Percentiles rank a stretch among this genome's conserved stretches.
These are phyloP conservation scores for Rhodotorula diobovata DNA, from an alignment of 768 basidiomycete species.

Conservation along the genomic window DNA sequence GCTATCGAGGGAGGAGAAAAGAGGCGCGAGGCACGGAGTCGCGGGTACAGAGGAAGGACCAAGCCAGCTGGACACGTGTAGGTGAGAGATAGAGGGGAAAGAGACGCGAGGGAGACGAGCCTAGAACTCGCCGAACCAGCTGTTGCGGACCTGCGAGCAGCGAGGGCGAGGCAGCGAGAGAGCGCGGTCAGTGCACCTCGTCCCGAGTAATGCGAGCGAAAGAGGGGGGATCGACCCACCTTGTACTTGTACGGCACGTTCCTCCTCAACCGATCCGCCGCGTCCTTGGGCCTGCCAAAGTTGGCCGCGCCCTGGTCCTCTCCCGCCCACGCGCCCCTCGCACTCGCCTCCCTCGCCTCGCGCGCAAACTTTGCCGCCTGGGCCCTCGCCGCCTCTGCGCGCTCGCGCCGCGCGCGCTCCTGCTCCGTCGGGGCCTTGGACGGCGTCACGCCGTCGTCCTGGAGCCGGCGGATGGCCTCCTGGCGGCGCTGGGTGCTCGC, in stretches of 20 bases:
- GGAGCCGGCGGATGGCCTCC: background rate
- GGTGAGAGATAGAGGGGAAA: background rate
- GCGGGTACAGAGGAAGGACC: no score
- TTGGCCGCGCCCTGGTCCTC: slow-evolving; percentile 6
- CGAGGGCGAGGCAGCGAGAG: no score
- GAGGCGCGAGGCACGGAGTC: no score
- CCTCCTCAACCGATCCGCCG: slow-evolving; percentile 39
- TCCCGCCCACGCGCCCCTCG: slow-evolving; percentile 38
- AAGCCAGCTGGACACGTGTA: background rate
- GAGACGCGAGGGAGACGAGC: background rate
- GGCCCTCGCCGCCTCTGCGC: slow-evolving; percentile 31
- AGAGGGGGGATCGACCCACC: slow-evolving; percentile 2
- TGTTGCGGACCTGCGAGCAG: background rate
- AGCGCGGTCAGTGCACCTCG: background rate
- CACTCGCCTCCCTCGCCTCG: slow-evolving; percentile 34
- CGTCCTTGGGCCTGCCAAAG: slow-evolving; percentile 41
- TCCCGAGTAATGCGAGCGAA: background rate
- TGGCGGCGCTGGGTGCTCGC: background rate
- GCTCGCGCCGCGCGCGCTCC: slow-evolving; percentile 32
- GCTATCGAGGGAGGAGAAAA: no score
- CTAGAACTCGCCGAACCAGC: slow-evolving; percentile 12
- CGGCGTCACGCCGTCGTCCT: background rate
- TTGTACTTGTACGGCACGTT: slow-evolving; percentile 43
- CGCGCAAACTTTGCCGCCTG: slow-evolving; percentile 40
- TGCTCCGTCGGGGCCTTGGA: background rate